Evolutionary conservation across 495 filamentous ascomycete genomes (phyloP).

Genomic region (Xylaria flabelliformis): DNA sequence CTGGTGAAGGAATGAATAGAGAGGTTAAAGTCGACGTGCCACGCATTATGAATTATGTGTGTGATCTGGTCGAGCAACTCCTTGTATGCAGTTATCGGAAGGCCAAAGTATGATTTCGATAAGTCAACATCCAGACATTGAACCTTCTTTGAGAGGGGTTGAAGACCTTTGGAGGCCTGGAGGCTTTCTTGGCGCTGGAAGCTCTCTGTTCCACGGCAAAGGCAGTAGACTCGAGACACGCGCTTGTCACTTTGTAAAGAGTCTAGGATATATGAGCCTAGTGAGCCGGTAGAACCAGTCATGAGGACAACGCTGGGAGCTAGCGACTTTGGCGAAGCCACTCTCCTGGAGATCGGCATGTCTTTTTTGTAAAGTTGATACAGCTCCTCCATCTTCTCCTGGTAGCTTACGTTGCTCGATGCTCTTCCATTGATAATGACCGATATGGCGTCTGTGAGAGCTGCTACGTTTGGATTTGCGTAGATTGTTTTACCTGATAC

Average conservation of each 20-base stretch:
- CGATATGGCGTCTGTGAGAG: background rate
- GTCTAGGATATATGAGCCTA: constrained; percentile 54
- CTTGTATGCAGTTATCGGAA: constrained; percentile 10
- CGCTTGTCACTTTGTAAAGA: constrained; percentile 29
- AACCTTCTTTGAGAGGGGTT: constrained; percentile 22
- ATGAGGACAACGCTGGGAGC: constrained; percentile 40
- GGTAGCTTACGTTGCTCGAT: background rate
- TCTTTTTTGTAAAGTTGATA: background rate
- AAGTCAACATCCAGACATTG: constrained; percentile 23
- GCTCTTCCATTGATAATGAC: background rate
- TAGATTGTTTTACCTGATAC: constrained; percentile 6
- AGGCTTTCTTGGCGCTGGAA: constrained; percentile 27
- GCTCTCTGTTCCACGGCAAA: constrained; percentile 46
- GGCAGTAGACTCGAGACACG: constrained; percentile 49
- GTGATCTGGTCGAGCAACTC: constrained; percentile 27
- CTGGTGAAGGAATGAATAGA: constrained; percentile 46
- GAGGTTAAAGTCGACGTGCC: constrained; percentile 58
- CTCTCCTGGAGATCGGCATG: constrained; percentile 13
- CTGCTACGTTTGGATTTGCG: background rate
- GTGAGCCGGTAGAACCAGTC: constrained; percentile 54
- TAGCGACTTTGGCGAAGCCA: background rate
- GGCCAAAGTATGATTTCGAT: constrained; percentile 29
- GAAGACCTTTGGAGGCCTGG: constrained; percentile 14
- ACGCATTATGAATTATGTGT: constrained; percentile 55
- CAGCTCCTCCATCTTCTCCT: constrained; percentile 11